Conservation (phyloP, 441 rosid genomes). For the Arabidopsis lyrata region DNA sequence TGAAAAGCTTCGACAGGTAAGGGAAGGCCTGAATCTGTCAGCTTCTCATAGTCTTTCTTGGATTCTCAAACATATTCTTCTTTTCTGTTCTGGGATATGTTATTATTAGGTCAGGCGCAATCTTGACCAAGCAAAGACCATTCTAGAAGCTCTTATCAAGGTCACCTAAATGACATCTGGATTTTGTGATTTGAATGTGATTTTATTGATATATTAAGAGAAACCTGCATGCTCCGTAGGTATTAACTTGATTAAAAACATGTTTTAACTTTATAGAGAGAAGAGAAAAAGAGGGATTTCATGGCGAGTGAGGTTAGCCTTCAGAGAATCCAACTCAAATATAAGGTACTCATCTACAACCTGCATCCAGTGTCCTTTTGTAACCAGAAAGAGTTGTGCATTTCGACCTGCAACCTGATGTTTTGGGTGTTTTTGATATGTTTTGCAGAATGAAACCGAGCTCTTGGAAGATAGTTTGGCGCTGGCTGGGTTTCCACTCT, state of each 20-base stretch:
- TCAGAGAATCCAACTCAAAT: conserved; percentile 85
- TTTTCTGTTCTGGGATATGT: conserved; percentile 35
- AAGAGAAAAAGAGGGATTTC: conserved; percentile 87
- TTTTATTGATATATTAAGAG: not conserved
- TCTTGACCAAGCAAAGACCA: conserved; percentile 88
- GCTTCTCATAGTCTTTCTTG: conserved; percentile 1
- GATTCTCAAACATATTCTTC: conserved; percentile 15
- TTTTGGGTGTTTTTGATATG: conserved; percentile 6
- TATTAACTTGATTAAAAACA: conserved; percentile 13
- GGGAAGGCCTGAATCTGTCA: conserved; percentile 18
- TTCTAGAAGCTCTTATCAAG: conserved; percentile 84
- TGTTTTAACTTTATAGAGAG: conserved; percentile 53
- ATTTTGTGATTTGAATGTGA: conserved; percentile 20
- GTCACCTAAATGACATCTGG: conserved; percentile 46
- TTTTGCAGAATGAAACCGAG: conserved; percentile 76
- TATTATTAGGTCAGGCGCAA: conserved; percentile 80
- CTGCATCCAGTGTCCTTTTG: not conserved
- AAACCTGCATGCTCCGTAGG: conserved; percentile 16
- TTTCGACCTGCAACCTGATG: not conserved
- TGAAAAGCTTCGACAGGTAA: conserved; percentile 94
- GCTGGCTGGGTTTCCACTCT: conserved; percentile 67
- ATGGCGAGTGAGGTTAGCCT: conserved; percentile 82
- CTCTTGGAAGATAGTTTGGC: conserved; percentile 79
- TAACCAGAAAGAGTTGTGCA: conserved; percentile 4
- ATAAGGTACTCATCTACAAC: conserved; percentile 56